These are phyloP conservation scores for Kwoniella bestiolae DNA, from an alignment of 768 basidiomycete species.

Conservation along the genomic window DNA sequence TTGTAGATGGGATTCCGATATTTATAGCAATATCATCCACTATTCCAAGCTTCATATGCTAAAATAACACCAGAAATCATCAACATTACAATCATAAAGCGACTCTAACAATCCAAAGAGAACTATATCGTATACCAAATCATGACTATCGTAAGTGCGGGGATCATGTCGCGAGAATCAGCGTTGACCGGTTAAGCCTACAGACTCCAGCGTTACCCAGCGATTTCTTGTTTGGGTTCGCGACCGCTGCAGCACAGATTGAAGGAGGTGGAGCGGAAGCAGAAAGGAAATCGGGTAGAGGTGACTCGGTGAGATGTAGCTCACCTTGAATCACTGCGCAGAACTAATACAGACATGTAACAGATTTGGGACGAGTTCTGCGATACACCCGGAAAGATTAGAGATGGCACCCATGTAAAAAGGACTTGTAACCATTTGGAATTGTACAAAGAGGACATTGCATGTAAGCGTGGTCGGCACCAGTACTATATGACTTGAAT, in stretches of 20 bases:
- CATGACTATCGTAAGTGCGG: not conserved
- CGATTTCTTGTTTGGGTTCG: slow-evolving; percentile 49
- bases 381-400: slow-evolving; percentile 68
- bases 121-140: too few relatives aligned
- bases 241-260: slow-evolving; percentile 71
- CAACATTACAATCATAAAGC: too few relatives aligned
- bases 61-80: too few relatives aligned
- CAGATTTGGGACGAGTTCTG: slow-evolving; percentile 74
- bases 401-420: slow-evolving; percentile 70
- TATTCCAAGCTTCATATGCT: too few relatives aligned
- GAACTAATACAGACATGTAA: not conserved
- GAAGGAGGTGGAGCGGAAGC: slow-evolving; percentile 66
- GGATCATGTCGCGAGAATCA: not conserved
- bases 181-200: not conserved
- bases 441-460: slow-evolving; percentile 61
- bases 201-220: slow-evolving; percentile 13
- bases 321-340: not conserved
- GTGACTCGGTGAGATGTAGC: slow-evolving; percentile 28
- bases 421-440: slow-evolving; percentile 74
- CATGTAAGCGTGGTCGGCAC: slow-evolving; percentile 31
- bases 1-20: too few relatives aligned
- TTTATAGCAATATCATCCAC: too few relatives aligned
- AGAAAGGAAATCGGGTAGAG: slow-evolving; percentile 34
- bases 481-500: not conserved
- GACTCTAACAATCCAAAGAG: too few relatives aligned